Evolutionary conservation across 495 filamentous ascomycete species (phyloP), one percentile per base, ranked within the genome.

Genomic region (Podospora didyma): DNA sequence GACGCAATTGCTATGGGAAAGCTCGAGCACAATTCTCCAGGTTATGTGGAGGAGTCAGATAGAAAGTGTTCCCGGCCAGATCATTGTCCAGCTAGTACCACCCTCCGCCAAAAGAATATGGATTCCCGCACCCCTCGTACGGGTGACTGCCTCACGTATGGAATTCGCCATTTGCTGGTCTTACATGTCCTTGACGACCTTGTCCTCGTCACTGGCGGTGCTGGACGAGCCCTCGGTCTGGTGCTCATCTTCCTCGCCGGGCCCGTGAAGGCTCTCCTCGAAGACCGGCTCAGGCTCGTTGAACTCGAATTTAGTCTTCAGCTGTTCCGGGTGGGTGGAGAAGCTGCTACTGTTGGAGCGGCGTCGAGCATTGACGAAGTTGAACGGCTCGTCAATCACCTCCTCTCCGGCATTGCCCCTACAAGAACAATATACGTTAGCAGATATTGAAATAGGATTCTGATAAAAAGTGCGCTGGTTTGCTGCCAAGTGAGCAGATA

Each of bases 281-380:
- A 95, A 96, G 55, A 92, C 87, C 53, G 91, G 92, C 65, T 95
- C 91, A 12, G 79, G 76, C 58, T 96, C 92, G 66, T 85, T 68
- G n/a, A 83, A 75, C 70, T 96, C 91, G 66, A 96, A 96, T 71
- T 96, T 96, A 69, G 89, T 91, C 77, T 88, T 87, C 71, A 95
- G 86, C 61, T 85, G 79, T 41, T 82, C 79, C 46, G 86, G 70
- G 65, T 78, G 68, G 59, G 75, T 72, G 17, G 80, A 83, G 57
- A 87, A 78, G 53, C 82, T 81, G 75, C 86, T 92, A 73, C 86
- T 92, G 75, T 96, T 97, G 68, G 90, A 93, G 62, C 89, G 92
- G 71, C 93, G 93, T 59, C 93, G 90, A 37, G 90, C 79, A 64
- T 96, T 95, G 75, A 79, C 79, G 53, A 93, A 82, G 65, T 85